phyloP scores from a whole-genome alignment of 331 rosid species.

The Malus hybrid region DNA sequence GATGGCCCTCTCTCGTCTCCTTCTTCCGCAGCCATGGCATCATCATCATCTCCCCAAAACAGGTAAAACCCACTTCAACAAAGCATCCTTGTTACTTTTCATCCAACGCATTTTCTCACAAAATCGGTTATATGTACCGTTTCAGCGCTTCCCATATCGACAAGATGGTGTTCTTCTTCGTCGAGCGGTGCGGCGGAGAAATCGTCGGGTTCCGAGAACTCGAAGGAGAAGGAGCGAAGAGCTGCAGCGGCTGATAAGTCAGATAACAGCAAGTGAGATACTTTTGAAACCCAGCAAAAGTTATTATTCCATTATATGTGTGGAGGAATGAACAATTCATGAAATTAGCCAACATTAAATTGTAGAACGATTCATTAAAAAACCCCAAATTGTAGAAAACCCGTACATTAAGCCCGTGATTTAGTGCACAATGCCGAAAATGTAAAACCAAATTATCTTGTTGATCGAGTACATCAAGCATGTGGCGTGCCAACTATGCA shows the following conservation, averaged over 20 bases:
- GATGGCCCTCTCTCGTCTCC: slow-evolving; percentile 12
- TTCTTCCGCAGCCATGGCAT: background rate
- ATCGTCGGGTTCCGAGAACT: background rate
- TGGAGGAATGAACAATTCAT: background rate
- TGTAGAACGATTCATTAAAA: background rate
- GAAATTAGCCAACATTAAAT: background rate
- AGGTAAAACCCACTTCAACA: slow-evolving; percentile 13
- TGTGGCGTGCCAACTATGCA: background rate
- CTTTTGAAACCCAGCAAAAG: background rate
- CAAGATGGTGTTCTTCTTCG: slow-evolving; percentile 13
- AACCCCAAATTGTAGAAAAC: background rate
- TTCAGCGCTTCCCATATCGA: slow-evolving; percentile 8
- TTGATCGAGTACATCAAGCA: background rate
- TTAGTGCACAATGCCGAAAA: background rate
- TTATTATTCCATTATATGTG: background rate
- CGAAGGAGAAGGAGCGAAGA: background rate
- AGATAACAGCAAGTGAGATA: slow-evolving; percentile 9
- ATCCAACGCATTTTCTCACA: too few species aligned
- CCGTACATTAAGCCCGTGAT: too few species aligned
- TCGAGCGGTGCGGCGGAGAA: background rate
- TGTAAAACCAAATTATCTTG: background rate
- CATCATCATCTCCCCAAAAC: background rate
- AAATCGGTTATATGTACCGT: background rate
- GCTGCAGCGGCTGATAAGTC: background rate
- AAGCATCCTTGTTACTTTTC: background rate